Conservation (phyloP, 2,329 filamentous ascomycete genomes). For the Aureobasidium sp. region DNA sequence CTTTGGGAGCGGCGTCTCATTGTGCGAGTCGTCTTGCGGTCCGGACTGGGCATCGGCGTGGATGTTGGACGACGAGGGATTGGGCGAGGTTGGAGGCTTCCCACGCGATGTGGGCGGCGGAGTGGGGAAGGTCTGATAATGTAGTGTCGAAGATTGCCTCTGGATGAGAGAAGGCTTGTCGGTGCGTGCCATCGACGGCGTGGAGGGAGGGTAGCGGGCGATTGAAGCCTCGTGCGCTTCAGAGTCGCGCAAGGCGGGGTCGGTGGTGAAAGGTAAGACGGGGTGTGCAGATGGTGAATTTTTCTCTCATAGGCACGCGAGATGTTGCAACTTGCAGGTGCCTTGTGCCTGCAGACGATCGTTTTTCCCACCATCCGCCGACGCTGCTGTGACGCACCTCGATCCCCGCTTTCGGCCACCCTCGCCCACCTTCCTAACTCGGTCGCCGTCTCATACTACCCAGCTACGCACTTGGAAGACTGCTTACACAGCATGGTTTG, state of each 20-base stretch:
- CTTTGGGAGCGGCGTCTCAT: constrained; percentile 68
- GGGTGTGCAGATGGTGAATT: background rate
- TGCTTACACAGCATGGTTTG: background rate
- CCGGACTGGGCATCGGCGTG: constrained; percentile 26
- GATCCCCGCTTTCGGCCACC: background rate
- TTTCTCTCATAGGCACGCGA: background rate
- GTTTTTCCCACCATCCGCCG: background rate
- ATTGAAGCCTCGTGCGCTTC: background rate
- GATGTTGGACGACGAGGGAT: constrained; percentile 14
- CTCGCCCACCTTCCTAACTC: background rate
- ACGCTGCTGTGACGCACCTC: background rate
- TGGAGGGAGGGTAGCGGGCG: background rate
- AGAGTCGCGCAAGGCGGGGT: background rate
- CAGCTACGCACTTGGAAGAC: background rate
- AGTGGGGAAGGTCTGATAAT: constrained; percentile 77
- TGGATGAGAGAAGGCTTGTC: constrained; percentile 8
- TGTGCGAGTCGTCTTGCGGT: constrained; percentile 30
- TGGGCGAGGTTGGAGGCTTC: constrained; percentile 44
- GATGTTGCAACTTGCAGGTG: background rate
- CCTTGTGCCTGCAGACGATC: constrained; percentile 3
- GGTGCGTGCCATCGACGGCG: constrained; percentile 3
- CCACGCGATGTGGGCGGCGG: constrained; percentile 47
- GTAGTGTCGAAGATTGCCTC: constrained; percentile 45
- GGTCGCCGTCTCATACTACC: background rate
- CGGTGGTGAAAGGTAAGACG: background rate